Base-by-base conservation (phyloP, 2,329 filamentous ascomycete species). In the Purpureocillium lavendulum region DNA sequence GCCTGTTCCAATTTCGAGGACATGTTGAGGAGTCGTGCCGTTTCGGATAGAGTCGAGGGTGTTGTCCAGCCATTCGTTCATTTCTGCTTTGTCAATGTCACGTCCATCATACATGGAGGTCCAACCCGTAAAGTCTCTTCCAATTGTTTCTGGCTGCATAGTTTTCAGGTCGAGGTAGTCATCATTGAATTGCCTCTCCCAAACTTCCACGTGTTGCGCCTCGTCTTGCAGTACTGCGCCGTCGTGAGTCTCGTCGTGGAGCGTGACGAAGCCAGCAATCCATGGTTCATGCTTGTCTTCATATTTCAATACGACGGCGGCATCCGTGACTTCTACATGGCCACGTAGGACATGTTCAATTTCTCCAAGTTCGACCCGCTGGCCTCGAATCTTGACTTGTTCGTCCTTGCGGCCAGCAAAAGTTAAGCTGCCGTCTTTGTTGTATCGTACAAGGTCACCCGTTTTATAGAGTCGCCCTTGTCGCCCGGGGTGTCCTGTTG, bases 361-460 rank as follows among this genome's bases (percentile, higher is more conserved):
- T 8, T 57, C 53, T 13, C 47, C 46, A 2, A 70, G 56, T 53
- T 70, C 77, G 40, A 73, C 37, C 7, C 49, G 48, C 24, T 66
- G 74, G 21, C 77, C 77, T 26, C 65, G 61, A 13, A 77, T 55
- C 52, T 78, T 78, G 21, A 77, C 63, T 50, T 57, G 53, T 5
- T 38, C 41, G 47, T 77, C 73, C 45, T 70, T 70, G 30, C 73
- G 60, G 35, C 50, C 50, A 7, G 50, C 28, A 35, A 51, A 57
- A 49, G 39, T 33, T 45, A 65, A 13, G 40, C 50, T 37, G 43
- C 56, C 44, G 51, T 56, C 39, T 26, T 51, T 40, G 48, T 52
- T 37, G 30, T 46, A 48, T 40, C 49, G 36, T 32, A 54, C 49
- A 35, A 57, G 35, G 37, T 58, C 53, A n/a, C 68, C 67, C 4